phyloP scores from a whole-genome alignment of 2,329 filamentous ascomycete genomes.

The Fusarium floridanum region DNA sequence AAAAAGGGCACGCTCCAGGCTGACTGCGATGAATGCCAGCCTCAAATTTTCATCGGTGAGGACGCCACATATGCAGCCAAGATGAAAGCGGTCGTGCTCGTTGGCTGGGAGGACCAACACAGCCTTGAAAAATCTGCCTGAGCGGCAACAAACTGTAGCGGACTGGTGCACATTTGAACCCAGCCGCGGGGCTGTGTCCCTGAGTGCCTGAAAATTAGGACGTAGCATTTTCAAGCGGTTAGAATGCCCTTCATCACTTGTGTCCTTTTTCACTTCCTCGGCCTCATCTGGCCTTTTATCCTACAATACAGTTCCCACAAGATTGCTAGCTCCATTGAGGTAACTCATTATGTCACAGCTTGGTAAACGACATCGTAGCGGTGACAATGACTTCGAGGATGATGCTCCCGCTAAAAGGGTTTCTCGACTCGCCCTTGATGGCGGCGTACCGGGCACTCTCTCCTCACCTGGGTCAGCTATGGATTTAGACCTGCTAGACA shows the following conservation, averaged over 20 bases:
- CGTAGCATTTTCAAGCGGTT: neutral
- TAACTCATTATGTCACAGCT: neutral
- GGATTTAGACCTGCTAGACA: too few relatives aligned
- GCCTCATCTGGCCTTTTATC: neutral
- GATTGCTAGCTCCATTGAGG: neutral
- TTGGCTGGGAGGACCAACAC: too few relatives aligned
- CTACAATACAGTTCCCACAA: too few relatives aligned
- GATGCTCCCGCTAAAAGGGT: neutral
- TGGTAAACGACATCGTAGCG: neutral
- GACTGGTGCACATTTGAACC: neutral
- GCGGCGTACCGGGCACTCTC: too few relatives aligned
- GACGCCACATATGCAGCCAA: neutral
- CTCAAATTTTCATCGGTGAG: too few relatives aligned
- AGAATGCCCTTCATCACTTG: neutral
- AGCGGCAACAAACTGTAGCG: neutral
- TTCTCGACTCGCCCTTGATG: neutral
- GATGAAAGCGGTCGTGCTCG: neutral
- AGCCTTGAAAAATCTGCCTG: neutral
- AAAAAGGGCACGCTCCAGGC: neutral
- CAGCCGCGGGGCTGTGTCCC: neutral
- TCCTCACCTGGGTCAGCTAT: too few relatives aligned
- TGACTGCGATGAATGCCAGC: too few relatives aligned
- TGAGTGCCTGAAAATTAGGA: neutral
- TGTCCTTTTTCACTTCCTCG: neutral
- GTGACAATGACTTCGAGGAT: accelerated